These are phyloP conservation scores for Cercospora sp. DNA, from an alignment of 2,329 filamentous ascomycete species.

Conservation along the genomic window DNA sequence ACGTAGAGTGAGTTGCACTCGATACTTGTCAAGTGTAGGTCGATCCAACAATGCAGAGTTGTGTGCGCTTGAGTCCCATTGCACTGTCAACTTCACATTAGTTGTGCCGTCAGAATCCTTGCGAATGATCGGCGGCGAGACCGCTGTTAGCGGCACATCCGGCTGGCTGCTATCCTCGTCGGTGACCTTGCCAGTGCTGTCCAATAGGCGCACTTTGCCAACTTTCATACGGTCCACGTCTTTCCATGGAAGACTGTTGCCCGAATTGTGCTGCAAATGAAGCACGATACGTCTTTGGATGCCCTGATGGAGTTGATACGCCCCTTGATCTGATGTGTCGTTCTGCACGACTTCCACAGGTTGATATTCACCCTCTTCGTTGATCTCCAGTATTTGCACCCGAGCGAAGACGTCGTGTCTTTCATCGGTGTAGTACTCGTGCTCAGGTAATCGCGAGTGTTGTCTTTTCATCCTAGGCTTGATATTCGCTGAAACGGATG, in stretches of 20 bases:
- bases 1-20: conserved; percentile 79
- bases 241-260: conserved; percentile 84
- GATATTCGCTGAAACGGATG: conserved; percentile 56
- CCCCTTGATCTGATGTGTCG: conserved; percentile 79
- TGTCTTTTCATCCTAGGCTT: conserved; percentile 49
- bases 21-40: conserved; percentile 87
- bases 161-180: conserved; percentile 67
- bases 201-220: conserved; percentile 78
- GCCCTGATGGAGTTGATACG: conserved; percentile 93
- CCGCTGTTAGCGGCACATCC: conserved; percentile 74
- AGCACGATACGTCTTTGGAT: conserved; percentile 85
- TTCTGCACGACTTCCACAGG: conserved; percentile 91
- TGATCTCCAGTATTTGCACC: conserved; percentile 85
- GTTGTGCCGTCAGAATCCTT: conserved; percentile 88
- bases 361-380: conserved; percentile 85
- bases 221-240: conserved; percentile 75
- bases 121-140: conserved; percentile 74
- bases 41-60: conserved; percentile 90
- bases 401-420: conserved; percentile 89
- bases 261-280: conserved; percentile 87
- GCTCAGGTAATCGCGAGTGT: conserved; percentile 75
- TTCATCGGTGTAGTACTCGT: conserved; percentile 90
- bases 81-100: conserved; percentile 80
- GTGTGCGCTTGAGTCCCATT: conserved; percentile 96
- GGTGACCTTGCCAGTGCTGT: conserved; percentile 79